Evolutionary conservation across 169 alveolate species (phyloP).

Genomic region (Pseudocohnilembus persalinus): DNA sequence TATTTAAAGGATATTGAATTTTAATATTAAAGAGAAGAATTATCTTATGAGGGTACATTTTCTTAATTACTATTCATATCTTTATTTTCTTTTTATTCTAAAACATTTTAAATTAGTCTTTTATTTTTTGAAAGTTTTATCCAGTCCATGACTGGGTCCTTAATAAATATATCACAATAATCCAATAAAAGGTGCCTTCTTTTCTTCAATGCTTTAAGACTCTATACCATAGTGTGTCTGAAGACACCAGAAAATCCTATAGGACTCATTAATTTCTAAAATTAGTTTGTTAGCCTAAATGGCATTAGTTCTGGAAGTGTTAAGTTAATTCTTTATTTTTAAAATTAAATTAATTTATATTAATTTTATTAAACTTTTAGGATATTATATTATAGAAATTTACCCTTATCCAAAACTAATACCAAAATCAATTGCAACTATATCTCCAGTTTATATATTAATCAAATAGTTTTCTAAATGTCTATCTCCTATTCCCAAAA

Average conservation of each 20-base stretch:
- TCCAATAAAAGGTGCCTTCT: constrained; percentile 79
- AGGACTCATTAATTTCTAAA: constrained; percentile 78
- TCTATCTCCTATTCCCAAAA: constrained; percentile 90
- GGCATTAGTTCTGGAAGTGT: constrained; percentile 89
- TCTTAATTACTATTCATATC: neutral
- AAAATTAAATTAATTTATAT: too few relatives aligned
- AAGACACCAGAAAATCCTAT: constrained; percentile 76
- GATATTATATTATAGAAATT: neutral
- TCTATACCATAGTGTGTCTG: constrained; percentile 78
- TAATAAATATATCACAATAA: constrained; percentile 88
- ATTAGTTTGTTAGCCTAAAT: constrained; percentile 77
- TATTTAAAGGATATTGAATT: neutral
- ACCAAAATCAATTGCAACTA: constrained; percentile 89
- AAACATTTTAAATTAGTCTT: constrained; percentile 40
- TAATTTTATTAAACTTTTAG: too few relatives aligned
- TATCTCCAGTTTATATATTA: constrained; percentile 75
- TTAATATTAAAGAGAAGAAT: neutral
- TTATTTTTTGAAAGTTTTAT: constrained; percentile 66
- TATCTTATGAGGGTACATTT: neutral
- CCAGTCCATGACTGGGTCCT: constrained; percentile 89
- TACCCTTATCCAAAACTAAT: constrained; percentile 85
- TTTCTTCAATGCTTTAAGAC: constrained; percentile 67
- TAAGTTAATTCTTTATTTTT: constrained; percentile 59
- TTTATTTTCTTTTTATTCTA: constrained; percentile 12
- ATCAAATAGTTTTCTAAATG: constrained; percentile 88